Conservation (phyloP, 108 stramenopile species). For the Parietichytrium sp. region DNA sequence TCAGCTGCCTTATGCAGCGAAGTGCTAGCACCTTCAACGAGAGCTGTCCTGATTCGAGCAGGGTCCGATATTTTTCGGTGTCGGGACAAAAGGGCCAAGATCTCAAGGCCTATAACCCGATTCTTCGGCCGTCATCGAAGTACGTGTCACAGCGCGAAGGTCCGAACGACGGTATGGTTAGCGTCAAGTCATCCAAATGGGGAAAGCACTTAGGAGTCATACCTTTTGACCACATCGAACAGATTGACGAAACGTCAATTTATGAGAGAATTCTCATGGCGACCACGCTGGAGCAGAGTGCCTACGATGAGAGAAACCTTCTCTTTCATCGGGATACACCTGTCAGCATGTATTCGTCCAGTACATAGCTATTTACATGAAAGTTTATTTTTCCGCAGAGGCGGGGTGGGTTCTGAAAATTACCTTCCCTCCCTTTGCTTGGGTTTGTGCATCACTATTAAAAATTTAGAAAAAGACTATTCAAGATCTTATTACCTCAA, state of each 20-base stretch:
- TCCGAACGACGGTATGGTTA: neutral
- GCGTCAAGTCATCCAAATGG: constrained; percentile 30
- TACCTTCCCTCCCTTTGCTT: too few species aligned
- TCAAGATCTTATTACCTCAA: too few species aligned
- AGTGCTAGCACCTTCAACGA: neutral
- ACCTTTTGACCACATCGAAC: constrained; percentile 11
- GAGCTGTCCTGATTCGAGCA: neutral
- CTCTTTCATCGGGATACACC: too few species aligned
- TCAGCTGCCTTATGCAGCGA: neutral
- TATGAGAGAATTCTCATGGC: too few species aligned
- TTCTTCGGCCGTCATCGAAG: neutral
- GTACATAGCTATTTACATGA: too few species aligned
- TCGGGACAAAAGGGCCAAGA: neutral
- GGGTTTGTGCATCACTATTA: too few species aligned
- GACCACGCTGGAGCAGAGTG: too few species aligned
- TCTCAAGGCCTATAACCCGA: neutral
- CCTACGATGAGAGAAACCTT: too few species aligned
- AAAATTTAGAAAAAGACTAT: too few species aligned
- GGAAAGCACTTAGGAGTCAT: neutral
- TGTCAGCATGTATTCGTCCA: too few species aligned
- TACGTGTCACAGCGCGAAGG: neutral
- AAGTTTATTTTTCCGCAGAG: too few species aligned
- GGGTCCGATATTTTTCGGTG: neutral
- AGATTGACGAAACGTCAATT: neutral
- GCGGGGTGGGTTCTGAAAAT: too few species aligned